Percentiles rank a stretch among this genome's conserved stretches.
Evolutionary conservation across 2,329 filamentous ascomycete genomes (phyloP).

Genomic region (Verticillium albo-atrum): DNA sequence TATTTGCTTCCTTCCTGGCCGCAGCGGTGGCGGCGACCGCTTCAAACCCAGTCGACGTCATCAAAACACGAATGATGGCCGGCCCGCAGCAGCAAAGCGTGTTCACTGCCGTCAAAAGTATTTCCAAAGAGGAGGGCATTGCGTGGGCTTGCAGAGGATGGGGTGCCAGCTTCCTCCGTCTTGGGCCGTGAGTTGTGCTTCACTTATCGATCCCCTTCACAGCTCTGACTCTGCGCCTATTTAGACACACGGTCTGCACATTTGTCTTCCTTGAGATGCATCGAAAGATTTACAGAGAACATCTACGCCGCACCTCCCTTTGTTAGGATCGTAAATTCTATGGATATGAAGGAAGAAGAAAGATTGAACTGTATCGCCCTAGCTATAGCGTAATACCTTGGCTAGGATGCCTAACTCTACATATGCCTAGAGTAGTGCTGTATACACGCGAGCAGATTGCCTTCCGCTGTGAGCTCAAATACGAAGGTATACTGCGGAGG

Average conservation of each 20-base stretch:
- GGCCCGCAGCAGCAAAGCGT: not conserved
- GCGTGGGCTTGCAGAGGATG: not conserved
- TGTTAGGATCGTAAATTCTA: no score
- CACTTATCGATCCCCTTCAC: not conserved
- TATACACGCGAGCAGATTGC: no score
- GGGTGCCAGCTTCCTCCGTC: not conserved
- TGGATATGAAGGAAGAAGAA: no score
- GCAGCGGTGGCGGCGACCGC: not conserved
- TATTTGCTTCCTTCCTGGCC: not conserved
- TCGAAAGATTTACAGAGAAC: conserved; percentile 66
- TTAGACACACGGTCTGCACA: conserved; percentile 76
- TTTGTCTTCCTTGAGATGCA: conserved; percentile 85
- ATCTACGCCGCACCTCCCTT: no score
- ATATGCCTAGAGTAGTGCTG: no score
- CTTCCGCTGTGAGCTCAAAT: no score
- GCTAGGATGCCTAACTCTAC: no score
- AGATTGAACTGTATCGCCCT: no score
- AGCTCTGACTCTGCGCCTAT: not conserved
- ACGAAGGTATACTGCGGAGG: no score
- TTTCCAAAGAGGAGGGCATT: not conserved
- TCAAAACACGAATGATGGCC: not conserved
- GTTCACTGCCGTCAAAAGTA: not conserved
- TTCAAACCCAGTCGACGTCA: not conserved
- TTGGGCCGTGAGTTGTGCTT: not conserved
- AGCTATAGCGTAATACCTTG: no score